Evolutionary conservation across 2,329 filamentous ascomycete species (phyloP).

Genomic region (Zymoseptoria crescenta): DNA sequence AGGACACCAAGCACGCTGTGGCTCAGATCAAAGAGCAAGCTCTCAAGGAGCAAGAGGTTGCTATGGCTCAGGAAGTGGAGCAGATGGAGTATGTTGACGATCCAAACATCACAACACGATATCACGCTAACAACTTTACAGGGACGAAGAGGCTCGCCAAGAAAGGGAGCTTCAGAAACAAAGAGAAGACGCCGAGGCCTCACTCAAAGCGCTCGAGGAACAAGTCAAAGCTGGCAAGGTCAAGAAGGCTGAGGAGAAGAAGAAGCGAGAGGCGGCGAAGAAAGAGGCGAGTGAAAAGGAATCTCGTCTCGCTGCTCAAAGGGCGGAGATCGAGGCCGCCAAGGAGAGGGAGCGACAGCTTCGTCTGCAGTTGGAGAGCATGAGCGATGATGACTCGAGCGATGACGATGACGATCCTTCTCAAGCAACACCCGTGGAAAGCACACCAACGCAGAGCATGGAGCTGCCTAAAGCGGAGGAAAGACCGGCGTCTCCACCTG

Average conservation of each 20-base stretch:
- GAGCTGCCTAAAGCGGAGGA: conserved; percentile 44
- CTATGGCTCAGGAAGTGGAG: conserved; percentile 64
- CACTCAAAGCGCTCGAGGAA: conserved; percentile 82
- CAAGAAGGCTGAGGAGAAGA: conserved; percentile 94
- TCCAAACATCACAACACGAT: background rate
- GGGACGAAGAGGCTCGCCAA: conserved; percentile 63
- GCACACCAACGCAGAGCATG: conserved; percentile 51
- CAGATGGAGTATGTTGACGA: conserved; percentile 68
- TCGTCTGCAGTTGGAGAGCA: conserved; percentile 74
- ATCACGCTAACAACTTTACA: conserved; percentile 36
- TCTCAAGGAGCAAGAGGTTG: conserved; percentile 62
- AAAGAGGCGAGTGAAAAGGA: conserved; percentile 86
- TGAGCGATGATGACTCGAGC: conserved; percentile 67
- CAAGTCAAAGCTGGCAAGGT: conserved; percentile 89
- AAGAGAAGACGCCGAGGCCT: conserved; percentile 70
- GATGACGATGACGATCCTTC: conserved; percentile 69
- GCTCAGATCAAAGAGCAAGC: conserved; percentile 45
- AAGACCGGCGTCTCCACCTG: conserved; percentile 34
- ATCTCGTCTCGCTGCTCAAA: conserved; percentile 69
- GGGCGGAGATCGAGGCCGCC: conserved; percentile 86
- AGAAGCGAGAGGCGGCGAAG: conserved; percentile 77
- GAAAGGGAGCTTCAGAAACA: conserved; percentile 76
- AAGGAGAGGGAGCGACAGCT: conserved; percentile 85
- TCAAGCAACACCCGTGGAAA: conserved; percentile 57
- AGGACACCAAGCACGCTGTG: conserved; percentile 52